These are phyloP conservation scores for Ascobolus immersus DNA, from an alignment of 495 filamentous ascomycete species.

Conservation along the genomic window DNA sequence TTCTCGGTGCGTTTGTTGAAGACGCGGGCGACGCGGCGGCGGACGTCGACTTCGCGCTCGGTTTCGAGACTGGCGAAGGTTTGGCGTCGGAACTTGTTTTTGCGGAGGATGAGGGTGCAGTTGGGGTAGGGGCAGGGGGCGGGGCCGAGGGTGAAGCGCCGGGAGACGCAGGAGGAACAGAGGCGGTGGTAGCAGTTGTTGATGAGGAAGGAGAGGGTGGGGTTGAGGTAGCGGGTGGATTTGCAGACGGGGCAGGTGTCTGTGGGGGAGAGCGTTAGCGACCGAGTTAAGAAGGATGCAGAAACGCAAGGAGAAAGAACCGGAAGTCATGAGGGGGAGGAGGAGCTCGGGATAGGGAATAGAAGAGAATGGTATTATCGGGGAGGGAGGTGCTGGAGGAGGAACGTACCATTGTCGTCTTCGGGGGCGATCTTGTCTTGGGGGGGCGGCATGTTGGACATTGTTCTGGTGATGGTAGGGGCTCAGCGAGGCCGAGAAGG, in stretches of 20 bases:
- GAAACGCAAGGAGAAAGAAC: too few species aligned
- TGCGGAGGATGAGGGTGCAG: conserved; percentile 63
- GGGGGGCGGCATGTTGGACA: too few species aligned
- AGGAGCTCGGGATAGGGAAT: not conserved
- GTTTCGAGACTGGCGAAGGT: conserved; percentile 77
- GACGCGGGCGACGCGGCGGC: conserved; percentile 49
- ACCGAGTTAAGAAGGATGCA: not conserved
- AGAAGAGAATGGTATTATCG: not conserved
- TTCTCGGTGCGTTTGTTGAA: conserved; percentile 81
- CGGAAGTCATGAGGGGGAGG: too few species aligned
- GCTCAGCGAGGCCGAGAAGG: too few species aligned
- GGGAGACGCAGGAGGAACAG: conserved; percentile 83
- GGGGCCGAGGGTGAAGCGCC: conserved; percentile 75
- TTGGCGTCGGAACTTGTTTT: conserved; percentile 55
- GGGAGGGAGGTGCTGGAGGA: not conserved
- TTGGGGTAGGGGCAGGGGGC: conserved; percentile 72
- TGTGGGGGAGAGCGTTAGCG: conserved; percentile 10
- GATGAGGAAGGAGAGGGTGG: conserved; percentile 75
- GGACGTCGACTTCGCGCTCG: conserved; percentile 85
- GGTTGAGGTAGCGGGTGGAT: conserved; percentile 79
- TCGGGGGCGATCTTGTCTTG: too few species aligned
- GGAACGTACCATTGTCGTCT: conserved; percentile 6
- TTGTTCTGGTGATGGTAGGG: too few species aligned
- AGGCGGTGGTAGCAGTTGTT: conserved; percentile 98
- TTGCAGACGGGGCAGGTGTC: conserved; percentile 89